phyloP scores from a whole-genome alignment of 1,284 basidiomycete species.

The Malassezia dermatis region DNA sequence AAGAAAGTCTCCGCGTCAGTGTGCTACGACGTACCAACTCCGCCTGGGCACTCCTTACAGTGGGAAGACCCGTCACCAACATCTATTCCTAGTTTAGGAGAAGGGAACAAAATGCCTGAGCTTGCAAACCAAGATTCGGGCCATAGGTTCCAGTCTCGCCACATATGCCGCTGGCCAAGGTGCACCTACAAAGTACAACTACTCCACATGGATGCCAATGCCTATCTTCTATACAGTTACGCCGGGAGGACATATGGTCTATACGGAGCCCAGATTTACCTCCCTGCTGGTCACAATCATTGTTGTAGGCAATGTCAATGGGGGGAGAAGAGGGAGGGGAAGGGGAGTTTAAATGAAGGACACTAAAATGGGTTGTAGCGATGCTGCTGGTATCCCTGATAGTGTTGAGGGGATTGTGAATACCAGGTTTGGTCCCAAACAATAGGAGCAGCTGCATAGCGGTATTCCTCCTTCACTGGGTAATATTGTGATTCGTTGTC shows the following conservation, averaged over 20 bases:
- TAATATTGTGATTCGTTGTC: neutral
- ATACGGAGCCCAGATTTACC: neutral
- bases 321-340: too few relatives aligned
- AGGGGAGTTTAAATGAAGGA: neutral
- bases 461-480: slow-evolving; percentile 9
- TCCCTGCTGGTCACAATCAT: neutral
- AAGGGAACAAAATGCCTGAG: neutral
- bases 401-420: neutral
- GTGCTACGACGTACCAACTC: neutral
- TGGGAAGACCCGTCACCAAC: neutral
- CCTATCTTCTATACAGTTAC: neutral
- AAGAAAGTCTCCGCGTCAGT: slow-evolving; percentile 2
- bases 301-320: neutral
- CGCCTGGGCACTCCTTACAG: neutral
- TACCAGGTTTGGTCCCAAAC: neutral
- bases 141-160: neutral
- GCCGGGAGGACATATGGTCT: neutral
- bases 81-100: neutral
- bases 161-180: neutral
- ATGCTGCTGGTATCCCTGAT: neutral
- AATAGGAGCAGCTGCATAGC: neutral
- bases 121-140: neutral
- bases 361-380: slow-evolving; percentile 10
- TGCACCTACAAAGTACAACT: neutral
- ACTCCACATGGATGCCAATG: neutral